phyloP scores from a whole-genome alignment of 2,329 filamentous ascomycete species.

The Coniella lustricola region DNA sequence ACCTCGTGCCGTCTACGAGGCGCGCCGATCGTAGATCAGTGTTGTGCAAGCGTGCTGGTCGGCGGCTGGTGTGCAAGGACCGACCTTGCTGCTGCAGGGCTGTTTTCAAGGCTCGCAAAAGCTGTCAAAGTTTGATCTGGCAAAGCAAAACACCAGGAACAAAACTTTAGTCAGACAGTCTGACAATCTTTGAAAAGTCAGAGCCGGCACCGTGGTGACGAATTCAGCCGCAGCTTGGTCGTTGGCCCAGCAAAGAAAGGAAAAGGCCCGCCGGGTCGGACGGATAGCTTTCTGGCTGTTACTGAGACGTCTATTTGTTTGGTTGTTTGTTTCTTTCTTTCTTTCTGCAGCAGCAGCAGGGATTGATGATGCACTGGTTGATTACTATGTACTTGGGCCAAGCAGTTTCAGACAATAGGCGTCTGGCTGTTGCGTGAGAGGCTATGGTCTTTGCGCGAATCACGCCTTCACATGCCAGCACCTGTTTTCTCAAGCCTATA shows the following conservation, averaged over 20 bases:
- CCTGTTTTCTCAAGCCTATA: too few relatives aligned
- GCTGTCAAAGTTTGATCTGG: background rate
- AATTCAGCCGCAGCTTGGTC: background rate
- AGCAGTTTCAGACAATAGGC: background rate
- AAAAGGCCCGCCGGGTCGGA: too few relatives aligned
- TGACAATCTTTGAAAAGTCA: too few relatives aligned
- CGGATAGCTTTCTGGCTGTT: constrained; percentile 1
- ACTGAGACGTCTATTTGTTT: too few relatives aligned
- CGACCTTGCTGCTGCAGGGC: constrained; percentile 1
- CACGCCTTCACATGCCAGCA: too few relatives aligned
- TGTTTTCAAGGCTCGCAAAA: constrained; percentile 1
- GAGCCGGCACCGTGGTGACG: background rate
- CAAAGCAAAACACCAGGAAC: constrained; percentile 4
- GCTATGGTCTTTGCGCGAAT: too few relatives aligned
- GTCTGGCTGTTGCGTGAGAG: background rate
- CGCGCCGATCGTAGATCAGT: constrained; percentile 3
- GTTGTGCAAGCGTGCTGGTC: constrained; percentile 8
- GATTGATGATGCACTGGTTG: background rate
- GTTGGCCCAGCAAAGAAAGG: too few relatives aligned
- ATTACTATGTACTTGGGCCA: background rate
- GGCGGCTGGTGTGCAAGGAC: constrained; percentile 2
- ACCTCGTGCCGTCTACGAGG: constrained; percentile 3
- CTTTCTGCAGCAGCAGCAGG: too few relatives aligned
- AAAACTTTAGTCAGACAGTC: constrained; percentile 1
- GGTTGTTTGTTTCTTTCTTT: too few relatives aligned